Evolutionary conservation across 202 grass and related monocot species (phyloP).

Genomic region (Brachypodium distachyon): DNA sequence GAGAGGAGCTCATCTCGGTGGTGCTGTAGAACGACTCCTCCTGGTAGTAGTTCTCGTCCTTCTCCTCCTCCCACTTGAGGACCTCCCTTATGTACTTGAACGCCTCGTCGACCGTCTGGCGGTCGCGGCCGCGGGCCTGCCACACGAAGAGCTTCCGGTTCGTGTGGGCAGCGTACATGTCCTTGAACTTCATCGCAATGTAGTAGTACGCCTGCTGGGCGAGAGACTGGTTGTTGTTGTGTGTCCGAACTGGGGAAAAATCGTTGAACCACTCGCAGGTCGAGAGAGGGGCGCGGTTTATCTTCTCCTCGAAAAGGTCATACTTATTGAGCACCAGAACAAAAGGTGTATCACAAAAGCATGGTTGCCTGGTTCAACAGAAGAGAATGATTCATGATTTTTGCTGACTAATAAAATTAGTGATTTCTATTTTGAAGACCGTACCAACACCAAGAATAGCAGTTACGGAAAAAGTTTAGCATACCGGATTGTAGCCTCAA

Average conservation of each 20-base stretch:
- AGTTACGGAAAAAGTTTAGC: background rate
- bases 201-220: constrained; percentile 94
- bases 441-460: background rate
- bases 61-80: constrained; percentile 91
- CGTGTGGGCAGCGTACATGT: constrained; percentile 54
- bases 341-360: constrained; percentile 74
- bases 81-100: constrained; percentile 88
- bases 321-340: constrained; percentile 92
- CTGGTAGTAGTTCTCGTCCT: constrained; percentile 52
- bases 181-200: constrained; percentile 88
- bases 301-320: constrained; percentile 92
- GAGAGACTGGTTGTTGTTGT: constrained; percentile 62
- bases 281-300: constrained; percentile 34
- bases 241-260: constrained; percentile 70
- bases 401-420: background rate
- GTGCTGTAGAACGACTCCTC: constrained; percentile 90
- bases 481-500: constrained; percentile 84
- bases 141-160: constrained; percentile 76
- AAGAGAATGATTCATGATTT: background rate
- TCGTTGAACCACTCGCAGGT: constrained; percentile 81
- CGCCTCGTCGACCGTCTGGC: constrained; percentile 63
- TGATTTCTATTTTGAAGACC: background rate
- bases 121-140: constrained; percentile 62
- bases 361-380: constrained; percentile 58
- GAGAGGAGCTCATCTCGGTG: constrained; percentile 90